Base-by-base conservation (phyloP, 805 yeast species). In the Monosporozyma aerobia region DNA sequence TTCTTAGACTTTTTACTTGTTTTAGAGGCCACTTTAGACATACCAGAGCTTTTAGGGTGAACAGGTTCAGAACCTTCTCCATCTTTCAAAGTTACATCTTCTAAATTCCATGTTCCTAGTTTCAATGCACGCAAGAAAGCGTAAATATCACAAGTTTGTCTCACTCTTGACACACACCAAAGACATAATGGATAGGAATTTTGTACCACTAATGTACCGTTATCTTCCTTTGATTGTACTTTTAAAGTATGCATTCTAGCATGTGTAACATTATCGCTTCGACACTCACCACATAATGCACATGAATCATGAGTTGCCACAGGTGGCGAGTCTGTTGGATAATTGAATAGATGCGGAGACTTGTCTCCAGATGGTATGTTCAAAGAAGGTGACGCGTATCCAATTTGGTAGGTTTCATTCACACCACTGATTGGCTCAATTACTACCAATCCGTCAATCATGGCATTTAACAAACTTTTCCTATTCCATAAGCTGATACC, bases 361-460 rank as follows among this genome's bases (percentile, higher is more conserved):
- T 63, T 69, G 1, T 44, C 6, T 14, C 22, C 35, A 14, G 29
- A n/a, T 23, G 11, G 45, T n/a, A 11, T 43, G 65, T 5, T 37
- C 25, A 47, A 23, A n/a, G 51, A 50, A 1, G 51, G n/a, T 9
- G 60, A 54, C 7, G 55, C 29, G 37, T 59, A 52, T 3, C 67
- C 68, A 27, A 66, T 55, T 59, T 82, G 80, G 70, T 84, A 85
- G 1, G 80, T 78, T 66, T 87, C 95, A 61, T 90, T 90, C 43
- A 85, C 77, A 0, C 92, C 90, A 50, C 88, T 80, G 8, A 90
- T 78, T 0, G 99, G 99, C 68, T 90, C 96, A 41, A 92, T 82
- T 3, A 81, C 75, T 5, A 88, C 89, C 45, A 85, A 76, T 3
- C 95, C 95, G 50, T 90, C 97, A 33, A 86, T 77, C 56, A 92